phyloP scores from a whole-genome alignment of 176 grass and related monocot genomes.

The Cocos nucifera region DNA sequence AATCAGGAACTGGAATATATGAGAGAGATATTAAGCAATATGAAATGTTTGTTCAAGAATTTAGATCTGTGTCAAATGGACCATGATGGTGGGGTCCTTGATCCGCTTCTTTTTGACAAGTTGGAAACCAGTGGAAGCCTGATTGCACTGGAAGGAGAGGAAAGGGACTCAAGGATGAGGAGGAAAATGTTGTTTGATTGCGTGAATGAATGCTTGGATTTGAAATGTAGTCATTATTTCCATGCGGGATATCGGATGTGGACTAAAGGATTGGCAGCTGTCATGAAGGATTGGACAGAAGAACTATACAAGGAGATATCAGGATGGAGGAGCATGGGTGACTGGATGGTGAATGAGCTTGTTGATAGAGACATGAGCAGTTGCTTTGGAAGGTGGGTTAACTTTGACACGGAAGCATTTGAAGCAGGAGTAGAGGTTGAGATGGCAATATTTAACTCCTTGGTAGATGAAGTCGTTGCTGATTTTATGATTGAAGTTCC shows the following conservation, averaged over 20 bases:
- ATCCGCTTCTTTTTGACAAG: constrained; percentile 42
- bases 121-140: constrained; percentile 29
- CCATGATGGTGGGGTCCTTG: constrained; percentile 27
- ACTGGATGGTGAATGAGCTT: constrained; percentile 82
- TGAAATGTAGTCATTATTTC: constrained; percentile 64
- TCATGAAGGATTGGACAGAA: constrained; percentile 39
- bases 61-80: constrained; percentile 27
- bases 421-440: constrained; percentile 47
- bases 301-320: constrained; percentile 72
- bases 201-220: constrained; percentile 47
- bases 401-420: constrained; percentile 70
- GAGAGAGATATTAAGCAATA: constrained; percentile 44
- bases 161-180: constrained; percentile 33
- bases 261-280: constrained; percentile 49
- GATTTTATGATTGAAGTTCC: constrained; percentile 31
- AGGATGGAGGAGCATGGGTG: constrained; percentile 50
- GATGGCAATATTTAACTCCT: constrained; percentile 37
- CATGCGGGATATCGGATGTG: constrained; percentile 52
- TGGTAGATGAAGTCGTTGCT: constrained; percentile 57
- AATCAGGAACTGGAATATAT: constrained; percentile 56
- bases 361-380: constrained; percentile 85
- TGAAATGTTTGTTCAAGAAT: constrained; percentile 10
- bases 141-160: constrained; percentile 24
- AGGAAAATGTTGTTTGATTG: constrained; percentile 68
- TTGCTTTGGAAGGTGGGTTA: constrained; percentile 63